Percentiles rank a stretch among this genome's conserved stretches.
Conservation (phyloP, 306 rosid genomes). For the Prunus mira region DNA sequence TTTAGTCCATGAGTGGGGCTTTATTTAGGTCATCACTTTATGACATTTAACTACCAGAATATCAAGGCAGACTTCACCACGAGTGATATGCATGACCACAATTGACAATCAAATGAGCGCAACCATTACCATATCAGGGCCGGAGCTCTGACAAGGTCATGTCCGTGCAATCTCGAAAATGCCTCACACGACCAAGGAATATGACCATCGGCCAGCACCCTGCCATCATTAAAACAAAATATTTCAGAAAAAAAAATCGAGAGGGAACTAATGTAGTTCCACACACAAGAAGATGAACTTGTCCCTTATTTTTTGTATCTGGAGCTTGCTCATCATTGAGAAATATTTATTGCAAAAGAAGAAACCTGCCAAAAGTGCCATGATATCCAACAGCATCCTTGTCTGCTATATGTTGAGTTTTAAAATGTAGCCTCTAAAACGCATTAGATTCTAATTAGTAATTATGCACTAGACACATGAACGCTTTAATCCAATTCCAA, state of each 20-base stretch:
- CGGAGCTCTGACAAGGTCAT: conserved; percentile 41
- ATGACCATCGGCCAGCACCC: conserved; percentile 80
- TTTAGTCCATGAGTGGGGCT: neutral
- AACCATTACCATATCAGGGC: conserved; percentile 51
- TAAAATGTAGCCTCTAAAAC: neutral
- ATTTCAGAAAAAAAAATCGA: conserved; percentile 19
- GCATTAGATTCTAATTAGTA: neutral
- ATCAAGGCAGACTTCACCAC: neutral
- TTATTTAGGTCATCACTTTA: neutral
- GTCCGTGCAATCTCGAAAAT: conserved; percentile 56
- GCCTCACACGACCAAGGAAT: conserved; percentile 84
- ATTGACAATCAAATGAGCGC: neutral
- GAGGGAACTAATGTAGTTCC: neutral
- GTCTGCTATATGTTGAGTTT: neutral
- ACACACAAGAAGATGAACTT: neutral
- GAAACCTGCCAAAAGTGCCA: neutral
- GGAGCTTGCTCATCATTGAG: neutral
- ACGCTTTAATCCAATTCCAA: neutral
- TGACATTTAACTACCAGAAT: neutral
- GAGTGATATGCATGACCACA: conserved; percentile 4
- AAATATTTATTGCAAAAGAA: neutral
- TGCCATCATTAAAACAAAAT: conserved; percentile 33
- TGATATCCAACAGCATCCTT: neutral
- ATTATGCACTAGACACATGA: neutral
- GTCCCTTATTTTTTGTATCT: neutral